These are phyloP conservation scores for Priceomyces medius DNA, from an alignment of 805 yeast genomes.

Conservation along the genomic window DNA sequence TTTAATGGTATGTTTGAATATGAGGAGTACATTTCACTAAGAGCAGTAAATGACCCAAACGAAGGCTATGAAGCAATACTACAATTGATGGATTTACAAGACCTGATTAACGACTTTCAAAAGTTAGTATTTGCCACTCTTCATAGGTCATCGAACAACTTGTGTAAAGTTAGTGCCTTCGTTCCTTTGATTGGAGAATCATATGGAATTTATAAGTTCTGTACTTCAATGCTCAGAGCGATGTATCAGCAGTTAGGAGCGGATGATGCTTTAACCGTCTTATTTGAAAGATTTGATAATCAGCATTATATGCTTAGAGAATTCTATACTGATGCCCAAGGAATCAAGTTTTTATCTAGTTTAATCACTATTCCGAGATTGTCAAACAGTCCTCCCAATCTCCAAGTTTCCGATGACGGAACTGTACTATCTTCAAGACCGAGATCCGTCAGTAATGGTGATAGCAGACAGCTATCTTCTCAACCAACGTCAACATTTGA, in stretches of 20 bases:
- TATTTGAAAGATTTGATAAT: constrained; percentile 65
- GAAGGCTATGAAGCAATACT: constrained; percentile 90
- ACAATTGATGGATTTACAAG: constrained; percentile 84
- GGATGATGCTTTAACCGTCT: constrained; percentile 73
- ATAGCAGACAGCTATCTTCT: constrained; percentile 41
- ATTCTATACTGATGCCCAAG: constrained; percentile 87
- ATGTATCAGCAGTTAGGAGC: constrained; percentile 71
- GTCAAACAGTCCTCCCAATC: constrained; percentile 58
- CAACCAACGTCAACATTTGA: constrained; percentile 39
- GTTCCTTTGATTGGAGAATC: constrained; percentile 90
- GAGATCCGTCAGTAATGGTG: constrained; percentile 22
- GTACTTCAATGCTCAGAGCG: constrained; percentile 88
- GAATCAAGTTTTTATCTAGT: constrained; percentile 76
- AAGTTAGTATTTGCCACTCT: constrained; percentile 72
- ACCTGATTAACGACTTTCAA: constrained; percentile 74
- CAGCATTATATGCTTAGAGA: constrained; percentile 74
- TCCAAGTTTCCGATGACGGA: constrained; percentile 47
- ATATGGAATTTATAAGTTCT: constrained; percentile 87
- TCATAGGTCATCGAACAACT: constrained; percentile 56
- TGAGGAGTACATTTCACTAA: constrained; percentile 87
- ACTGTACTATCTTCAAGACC: constrained; percentile 30
- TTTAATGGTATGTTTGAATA: constrained; percentile 96
- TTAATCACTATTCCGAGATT: constrained; percentile 77
- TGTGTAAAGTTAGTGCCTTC: constrained; percentile 81
- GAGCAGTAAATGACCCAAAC: constrained; percentile 88